These are phyloP conservation scores for Piper longum DNA, from an alignment of 164 flowering plant genomes.

Conservation along the genomic window DNA sequence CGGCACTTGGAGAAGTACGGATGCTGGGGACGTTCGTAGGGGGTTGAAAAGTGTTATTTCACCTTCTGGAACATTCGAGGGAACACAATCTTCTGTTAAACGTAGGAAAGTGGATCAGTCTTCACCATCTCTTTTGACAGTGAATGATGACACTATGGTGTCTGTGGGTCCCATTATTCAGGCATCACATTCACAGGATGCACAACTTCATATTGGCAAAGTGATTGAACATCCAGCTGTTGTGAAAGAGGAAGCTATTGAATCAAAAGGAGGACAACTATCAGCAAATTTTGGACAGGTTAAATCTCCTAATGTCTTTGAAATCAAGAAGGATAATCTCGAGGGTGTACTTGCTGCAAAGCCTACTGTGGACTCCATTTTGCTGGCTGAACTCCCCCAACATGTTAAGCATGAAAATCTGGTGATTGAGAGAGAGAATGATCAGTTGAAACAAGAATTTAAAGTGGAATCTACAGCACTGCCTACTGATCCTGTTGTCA, in stretches of 20 bases:
- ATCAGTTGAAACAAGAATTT: slow-evolving; percentile 3
- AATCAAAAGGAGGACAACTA: slow-evolving; percentile 31
- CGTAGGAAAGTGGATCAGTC: slow-evolving; percentile 64
- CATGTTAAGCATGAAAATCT: slow-evolving; percentile 27
- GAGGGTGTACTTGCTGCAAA: slow-evolving; percentile 21
- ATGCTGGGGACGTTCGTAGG: slow-evolving; percentile 23
- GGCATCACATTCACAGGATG: slow-evolving; percentile 18
- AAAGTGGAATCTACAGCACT: background rate
- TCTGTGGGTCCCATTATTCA: slow-evolving; percentile 21
- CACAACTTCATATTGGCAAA: slow-evolving; percentile 24
- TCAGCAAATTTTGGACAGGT: slow-evolving; percentile 20
- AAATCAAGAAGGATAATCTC: slow-evolving; percentile 20
- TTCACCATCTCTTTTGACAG: slow-evolving; percentile 25
- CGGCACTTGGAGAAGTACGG: slow-evolving; percentile 31
- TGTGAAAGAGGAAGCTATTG: slow-evolving; percentile 29
- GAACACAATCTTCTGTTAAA: slow-evolving; percentile 42
- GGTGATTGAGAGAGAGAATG: slow-evolving; percentile 14
- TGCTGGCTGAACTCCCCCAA: slow-evolving; percentile 23
- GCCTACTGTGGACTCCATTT: slow-evolving; percentile 23
- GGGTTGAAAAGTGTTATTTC: slow-evolving; percentile 19
- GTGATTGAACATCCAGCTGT: slow-evolving; percentile 16
- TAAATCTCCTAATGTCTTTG: slow-evolving; percentile 16
- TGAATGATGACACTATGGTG: slow-evolving; percentile 23
- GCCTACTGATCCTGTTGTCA: background rate
- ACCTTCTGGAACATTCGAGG: slow-evolving; percentile 34